phyloP scores from a whole-genome alignment of 1,284 basidiomycete species.

The Lentinus polychrous region DNA sequence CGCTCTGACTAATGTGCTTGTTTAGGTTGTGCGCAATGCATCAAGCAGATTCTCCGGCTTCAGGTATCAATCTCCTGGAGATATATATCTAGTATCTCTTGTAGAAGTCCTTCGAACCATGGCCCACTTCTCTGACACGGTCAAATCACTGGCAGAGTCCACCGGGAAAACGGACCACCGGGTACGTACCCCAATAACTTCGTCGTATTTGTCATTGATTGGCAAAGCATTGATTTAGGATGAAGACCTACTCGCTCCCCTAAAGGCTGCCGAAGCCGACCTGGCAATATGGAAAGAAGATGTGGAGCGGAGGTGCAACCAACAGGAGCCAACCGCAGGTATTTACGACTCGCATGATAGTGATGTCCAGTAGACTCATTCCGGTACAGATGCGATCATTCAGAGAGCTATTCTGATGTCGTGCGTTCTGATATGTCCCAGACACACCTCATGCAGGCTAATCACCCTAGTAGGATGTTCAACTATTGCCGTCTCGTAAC shows the following conservation, averaged over 20 bases:
- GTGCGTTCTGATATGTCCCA: conserved; percentile 12
- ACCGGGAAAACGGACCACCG: no score
- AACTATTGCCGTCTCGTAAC: conserved; percentile 28
- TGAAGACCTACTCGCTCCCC: neutral
- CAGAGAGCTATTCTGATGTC: conserved; percentile 20
- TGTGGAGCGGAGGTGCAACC: neutral
- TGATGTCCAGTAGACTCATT: neutral
- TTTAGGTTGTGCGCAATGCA: conserved; percentile 22
- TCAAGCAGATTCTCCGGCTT: conserved; percentile 17
- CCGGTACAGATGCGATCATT: neutral
- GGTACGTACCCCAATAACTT: neutral
- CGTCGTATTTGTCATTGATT: conserved; percentile 10
- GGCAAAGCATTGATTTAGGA: conserved; percentile 6
- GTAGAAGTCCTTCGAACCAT: conserved; percentile 27
- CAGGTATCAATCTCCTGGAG: conserved; percentile 22
- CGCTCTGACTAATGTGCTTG: neutral
- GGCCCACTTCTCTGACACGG: conserved; percentile 22
- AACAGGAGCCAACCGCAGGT: neutral
- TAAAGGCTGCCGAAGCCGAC: neutral
- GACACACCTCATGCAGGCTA: neutral
- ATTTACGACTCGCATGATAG: neutral
- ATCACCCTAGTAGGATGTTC: conserved; percentile 16
- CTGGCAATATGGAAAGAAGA: neutral
- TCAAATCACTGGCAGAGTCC: conserved; percentile 8
- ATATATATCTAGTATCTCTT: conserved; percentile 23